Evolutionary conservation across 106 monocot species (phyloP), one percentile per base, ranked within the genome.

Genomic region (Dendrobium catenatum): DNA sequence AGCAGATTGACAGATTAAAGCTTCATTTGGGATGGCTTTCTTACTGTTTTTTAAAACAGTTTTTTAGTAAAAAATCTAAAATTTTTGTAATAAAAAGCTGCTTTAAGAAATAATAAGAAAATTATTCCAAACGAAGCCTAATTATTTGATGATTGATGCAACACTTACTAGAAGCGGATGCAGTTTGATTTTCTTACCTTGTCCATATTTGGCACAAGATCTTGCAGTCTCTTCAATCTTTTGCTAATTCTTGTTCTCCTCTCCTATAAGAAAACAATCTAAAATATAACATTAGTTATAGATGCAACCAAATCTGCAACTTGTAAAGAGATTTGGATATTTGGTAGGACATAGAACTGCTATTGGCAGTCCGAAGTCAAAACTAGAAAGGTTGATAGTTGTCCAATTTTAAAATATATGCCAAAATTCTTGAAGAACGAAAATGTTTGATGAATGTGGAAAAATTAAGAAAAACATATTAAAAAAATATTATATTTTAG

Each of bases 181-280:
- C 3, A 29, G 44, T 61, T 24, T 68, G 27, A 4, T 40, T 77
- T 49, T 42, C 55, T 68, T 80, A 87, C 87, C 84, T 87, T 87
- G 55, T 87, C 87, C 81, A 84, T 84, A 75, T 81, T 84, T 37
- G 87, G 87, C 20, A 87, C 81, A 76, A 87, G 81, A 18, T 84
- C 87, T 44, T 87, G 77, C 78, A 87, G 79, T 79, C 84, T 87
- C 27, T 73, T 84, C 74, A 87, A 64, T 73, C 75, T 87, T 42
- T 87, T 78, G 55, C 87, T 87, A 49, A 87, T 87, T 80, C 81
- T 87, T 76, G 81, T 87, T 84, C 87, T 81, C 78, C 87, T 84
- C 87, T 84, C 87, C 86, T 86, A 26, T 10, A 68, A 27, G 68
- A 68, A 29, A 68, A 31, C 31, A 68, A 68, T 68, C 26, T 58